Base-by-base conservation (phyloP, 2,329 filamentous ascomycete genomes). In the Raffaelea arxii region DNA sequence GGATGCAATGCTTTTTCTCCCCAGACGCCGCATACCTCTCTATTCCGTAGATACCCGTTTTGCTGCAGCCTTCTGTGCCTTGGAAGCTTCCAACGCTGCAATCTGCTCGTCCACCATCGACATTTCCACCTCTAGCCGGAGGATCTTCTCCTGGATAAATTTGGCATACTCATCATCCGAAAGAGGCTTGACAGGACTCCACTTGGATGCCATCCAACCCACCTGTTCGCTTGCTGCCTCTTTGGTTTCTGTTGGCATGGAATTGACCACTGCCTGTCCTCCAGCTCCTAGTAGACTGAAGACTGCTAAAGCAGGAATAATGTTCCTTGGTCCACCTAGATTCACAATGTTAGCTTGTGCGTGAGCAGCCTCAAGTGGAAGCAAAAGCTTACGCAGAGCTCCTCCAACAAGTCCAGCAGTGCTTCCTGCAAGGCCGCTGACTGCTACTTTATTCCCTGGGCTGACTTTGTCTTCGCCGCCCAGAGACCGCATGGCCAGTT, bases 91-190 rank as follows among this genome's bases (percentile, higher is more conserved):
- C 9, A 54, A 32, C 9, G 60, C 59, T 2, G 62, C 75, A 52
- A 92, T 84, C 58, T 76, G 80, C 42, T 92, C 86, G 56, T 92
- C 84, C n/a, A 91, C 66, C 18, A 92, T 60, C 1, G 86, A 78
- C 57, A 92, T 85, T 54, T 91, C 84, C 3, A 80, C 84, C 53
- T 92, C 80, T 4, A 91, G 65, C 48, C 71, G 73, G 27, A 91
- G 65, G 18, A 90, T 61, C 63, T 81, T 87, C 58, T 90, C 84
- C 51, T 76, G 69, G 45, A 92, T 65, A 59, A 87, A 80, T 4
- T 70, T 65, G 51, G 77, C 75, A 57, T 92, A 92, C 49, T 91
- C 79, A 40, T 81, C 71, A 56, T 92, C 82, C 0, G 78, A 78
- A 19, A 94, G 64, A 2, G 71, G 70, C 51, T 72, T 82, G 57